phyloP scores from a whole-genome alignment of 2,329 filamentous ascomycete species.

The Hypoxylon sp. region DNA sequence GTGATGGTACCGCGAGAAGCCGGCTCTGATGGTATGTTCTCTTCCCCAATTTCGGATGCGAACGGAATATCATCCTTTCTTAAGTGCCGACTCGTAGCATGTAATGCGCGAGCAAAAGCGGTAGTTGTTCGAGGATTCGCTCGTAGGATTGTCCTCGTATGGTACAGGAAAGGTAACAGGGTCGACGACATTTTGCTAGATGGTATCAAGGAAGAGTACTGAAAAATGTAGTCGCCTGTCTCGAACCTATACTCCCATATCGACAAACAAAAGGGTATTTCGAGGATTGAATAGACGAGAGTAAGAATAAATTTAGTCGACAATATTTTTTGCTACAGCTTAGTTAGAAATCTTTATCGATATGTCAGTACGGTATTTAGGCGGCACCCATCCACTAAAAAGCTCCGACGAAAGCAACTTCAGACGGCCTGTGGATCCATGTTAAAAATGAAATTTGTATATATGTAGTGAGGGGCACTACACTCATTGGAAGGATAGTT shows the following conservation, averaged over 20 bases:
- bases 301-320: not conserved
- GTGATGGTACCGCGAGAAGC: conserved; percentile 67
- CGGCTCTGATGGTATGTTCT: conserved; percentile 42
- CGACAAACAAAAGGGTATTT: not conserved
- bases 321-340: conserved; percentile 1
- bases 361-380: not conserved
- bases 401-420: too few relatives aligned
- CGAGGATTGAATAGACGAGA: not conserved
- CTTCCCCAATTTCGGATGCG: conserved; percentile 59
- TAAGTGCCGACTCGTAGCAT: conserved; percentile 41
- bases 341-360: not conserved
- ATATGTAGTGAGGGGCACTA: too few relatives aligned
- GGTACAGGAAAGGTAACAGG: conserved; percentile 78
- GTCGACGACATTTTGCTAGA: conserved; percentile 62
- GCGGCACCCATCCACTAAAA: not conserved
- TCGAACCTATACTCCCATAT: too few relatives aligned
- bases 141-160: conserved; percentile 74
- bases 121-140: conserved; percentile 51
- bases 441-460: too few relatives aligned
- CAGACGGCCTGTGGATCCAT: too few relatives aligned
- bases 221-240: not conserved
- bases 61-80: conserved; percentile 66
- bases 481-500: too few relatives aligned
- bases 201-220: not conserved
- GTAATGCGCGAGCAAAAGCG: conserved; percentile 47